Evolutionary conservation across 2,329 filamentous ascomycete species (phyloP), one percentile per base, ranked within the genome.

Genomic region (Fusarium sp.): DNA sequence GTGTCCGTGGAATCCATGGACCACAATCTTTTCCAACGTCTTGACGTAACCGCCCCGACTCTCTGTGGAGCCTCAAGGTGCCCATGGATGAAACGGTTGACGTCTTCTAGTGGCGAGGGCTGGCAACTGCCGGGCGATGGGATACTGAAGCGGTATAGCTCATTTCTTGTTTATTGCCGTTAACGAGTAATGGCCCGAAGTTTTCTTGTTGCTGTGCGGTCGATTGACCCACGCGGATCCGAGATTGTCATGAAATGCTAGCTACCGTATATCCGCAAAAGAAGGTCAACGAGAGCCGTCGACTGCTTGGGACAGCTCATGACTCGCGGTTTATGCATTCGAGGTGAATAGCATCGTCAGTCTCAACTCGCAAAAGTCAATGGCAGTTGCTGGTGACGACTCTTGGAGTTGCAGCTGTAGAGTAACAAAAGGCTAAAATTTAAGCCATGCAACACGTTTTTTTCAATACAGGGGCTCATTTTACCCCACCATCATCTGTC

Each of bases 221-320:
- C 24, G 24, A 51, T 19, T 19, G 19, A 19, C 36, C 51, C 55
- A 57, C 38, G 40, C 57, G 57, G 57, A 49, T 61, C 57, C 57
- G 57, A 60, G 28, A 51, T 53, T 60, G 36, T 60, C 41, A 58
- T n/a, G n/a, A n/a, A n/a, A 54, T 54, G 56, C 47, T 22, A 52
- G n/a, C 35, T 44, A 10, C n/a, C n/a, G n/a, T n/a, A n/a, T 43
- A 19, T 19, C 19, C 19, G 19, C 19, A 19, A 19, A 19, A 19
- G 19, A 19, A 19, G 19, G 34, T 7, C 44, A 32, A n/a, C 5
- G 12, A 32, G 56, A 52, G 41, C 44, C 56, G 53, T 13, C 39
- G 39, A 29, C 41, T 35, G 43, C 32, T 57, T 49, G 40, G 40
- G 15, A 13, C 3, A 24, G 41, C 2, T n/a, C 32, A 41, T 45